Base-by-base conservation (phyloP, 2,329 filamentous ascomycete species). In the Trichophyton schoenleinii region DNA sequence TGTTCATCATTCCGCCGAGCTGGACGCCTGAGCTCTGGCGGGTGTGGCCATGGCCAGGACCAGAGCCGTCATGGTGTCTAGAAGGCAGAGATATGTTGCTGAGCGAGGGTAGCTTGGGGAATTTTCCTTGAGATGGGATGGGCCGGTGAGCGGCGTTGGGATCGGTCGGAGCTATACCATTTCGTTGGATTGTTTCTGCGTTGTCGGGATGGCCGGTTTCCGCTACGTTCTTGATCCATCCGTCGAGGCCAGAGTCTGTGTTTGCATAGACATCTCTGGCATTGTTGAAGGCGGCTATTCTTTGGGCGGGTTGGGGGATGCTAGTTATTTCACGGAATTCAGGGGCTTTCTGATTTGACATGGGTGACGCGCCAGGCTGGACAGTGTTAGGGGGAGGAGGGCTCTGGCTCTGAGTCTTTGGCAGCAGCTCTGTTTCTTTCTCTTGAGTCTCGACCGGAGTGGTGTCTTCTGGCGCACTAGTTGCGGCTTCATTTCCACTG, bases 271-370 rank as follows among this genome's bases (percentile, higher is more conserved):
- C 82, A 15, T 82, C 76, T 52, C 89, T 83, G 0, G 88, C 87
- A 62, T 87, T 82, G 62, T 89, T 83, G 71, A 88, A 95, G 13
- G 84, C 86, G 49, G 80, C 78, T 63, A 94, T 88, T 20, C 91
- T 84, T 66, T 94, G 86, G 13, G 79, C 72, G 0, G 85, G 73
- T 1, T 82, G 83, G 15, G 82, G 79, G 58, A 94, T 79, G 7
- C 82, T 83, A 67, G 90, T 79, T 63, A 96, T 95, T 62, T 95
- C 87, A 58, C 85, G 83, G 73, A 95, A 91, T 1, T 81, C 77
- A 7, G 55, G 55, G 38, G 38, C 55, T 31, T 25, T 38, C n/a
- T 58, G 28, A 13, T 38, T 3, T 11, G 55, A 25, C 13, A 31
- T 13, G 31, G 49, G 3, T 25, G 49, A 31, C 11, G 9, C 34